A percentile compares a stretch with the other conserved stretches of the same genome.
Evolutionary conservation across 148 eudicot genomes (phyloP).

Genomic region (Amaranthus palmeri): DNA sequence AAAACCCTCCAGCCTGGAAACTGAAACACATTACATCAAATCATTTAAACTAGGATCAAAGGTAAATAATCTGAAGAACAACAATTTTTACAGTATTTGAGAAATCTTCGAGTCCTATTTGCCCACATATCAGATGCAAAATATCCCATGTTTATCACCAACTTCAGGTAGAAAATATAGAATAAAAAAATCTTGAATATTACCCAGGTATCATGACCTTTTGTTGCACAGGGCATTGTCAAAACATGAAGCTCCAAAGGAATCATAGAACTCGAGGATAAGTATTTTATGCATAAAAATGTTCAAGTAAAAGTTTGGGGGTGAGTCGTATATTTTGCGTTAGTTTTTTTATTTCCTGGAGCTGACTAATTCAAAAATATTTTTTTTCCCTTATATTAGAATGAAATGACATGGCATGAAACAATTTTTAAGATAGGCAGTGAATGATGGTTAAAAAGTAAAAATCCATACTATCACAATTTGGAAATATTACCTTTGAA

Average conservation of each 20-base stretch:
- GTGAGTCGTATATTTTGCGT: not conserved
- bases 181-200: no score
- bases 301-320: not conserved
- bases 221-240: not conserved
- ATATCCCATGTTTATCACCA: not conserved
- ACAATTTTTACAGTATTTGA: not conserved
- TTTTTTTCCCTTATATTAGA: no score
- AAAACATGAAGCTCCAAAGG: not conserved
- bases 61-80: not conserved
- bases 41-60: slow-evolving; percentile 12
- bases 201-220: not conserved
- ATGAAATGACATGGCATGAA: not conserved
- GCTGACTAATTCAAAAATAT: not conserved
- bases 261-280: not conserved
- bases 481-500: slow-evolving; percentile 65
- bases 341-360: not conserved
- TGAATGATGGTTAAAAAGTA: not conserved
- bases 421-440: not conserved
- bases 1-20: slow-evolving; percentile 98
- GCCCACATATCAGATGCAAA: not conserved
- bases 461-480: not conserved
- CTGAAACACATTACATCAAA: slow-evolving; percentile 48
- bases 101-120: not conserved
- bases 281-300: not conserved
- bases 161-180: not conserved